Percentiles rank a stretch among this genome's conserved stretches.
These are phyloP conservation scores for Skeletonema menzelii DNA, from an alignment of 108 stramenopile genomes.

Conservation along the genomic window DNA sequence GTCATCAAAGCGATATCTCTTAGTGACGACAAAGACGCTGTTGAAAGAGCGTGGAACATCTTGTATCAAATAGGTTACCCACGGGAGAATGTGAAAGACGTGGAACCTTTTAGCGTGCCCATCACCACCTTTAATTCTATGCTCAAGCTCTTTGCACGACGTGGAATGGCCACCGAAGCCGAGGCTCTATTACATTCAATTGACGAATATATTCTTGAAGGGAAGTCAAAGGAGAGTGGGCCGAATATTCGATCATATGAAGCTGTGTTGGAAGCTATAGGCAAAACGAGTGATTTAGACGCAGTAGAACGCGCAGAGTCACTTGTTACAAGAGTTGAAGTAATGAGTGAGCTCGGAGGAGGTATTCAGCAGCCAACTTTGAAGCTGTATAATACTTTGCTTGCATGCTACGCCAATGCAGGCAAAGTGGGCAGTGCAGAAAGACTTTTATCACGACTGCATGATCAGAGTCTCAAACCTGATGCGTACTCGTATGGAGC, in stretches of 20 bases:
- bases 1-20: conserved; percentile 37
- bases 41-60: conserved; percentile 27
- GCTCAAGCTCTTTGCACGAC: conserved; percentile 36
- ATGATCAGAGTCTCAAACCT: not conserved
- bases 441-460: conserved; percentile 20
- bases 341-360: conserved; percentile 27
- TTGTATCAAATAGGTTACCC: conserved; percentile 21
- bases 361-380: conserved; percentile 28
- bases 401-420: conserved; percentile 27
- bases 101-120: conserved; percentile 10
- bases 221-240: conserved; percentile 7
- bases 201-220: conserved; percentile 28
- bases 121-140: conserved; percentile 34
- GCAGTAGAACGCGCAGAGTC: conserved; percentile 26
- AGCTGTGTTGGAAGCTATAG: conserved; percentile 38
- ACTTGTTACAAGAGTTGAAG: conserved; percentile 36
- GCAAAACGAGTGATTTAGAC: conserved; percentile 25
- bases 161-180: conserved; percentile 34
- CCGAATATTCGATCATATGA: conserved; percentile 37
- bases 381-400: conserved; percentile 26
- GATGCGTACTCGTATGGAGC: conserved; percentile 26
- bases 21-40: conserved; percentile 16
- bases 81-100: conserved; percentile 1
- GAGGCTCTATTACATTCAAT: conserved; percentile 22
- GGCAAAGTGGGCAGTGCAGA: conserved; percentile 40